These are phyloP conservation scores for Magnusiomyces clavatus DNA, from an alignment of 1,139 yeast species.

Conservation along the genomic window DNA sequence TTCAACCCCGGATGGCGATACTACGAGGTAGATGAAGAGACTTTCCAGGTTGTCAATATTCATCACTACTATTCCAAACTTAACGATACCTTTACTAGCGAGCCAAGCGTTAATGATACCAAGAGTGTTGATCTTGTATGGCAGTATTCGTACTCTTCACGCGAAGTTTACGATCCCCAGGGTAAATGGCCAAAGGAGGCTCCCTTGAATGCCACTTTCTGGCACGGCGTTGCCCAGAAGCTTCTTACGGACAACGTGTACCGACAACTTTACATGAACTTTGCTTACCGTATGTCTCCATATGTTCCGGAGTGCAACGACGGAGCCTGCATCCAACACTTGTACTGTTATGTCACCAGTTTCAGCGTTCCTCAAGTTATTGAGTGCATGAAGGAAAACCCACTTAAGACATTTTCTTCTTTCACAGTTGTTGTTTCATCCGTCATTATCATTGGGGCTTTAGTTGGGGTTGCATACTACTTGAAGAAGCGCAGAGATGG, in stretches of 20 bases:
- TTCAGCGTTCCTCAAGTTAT: constrained; percentile 14
- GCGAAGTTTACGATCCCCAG: constrained; percentile 18
- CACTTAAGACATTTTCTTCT: not conserved
- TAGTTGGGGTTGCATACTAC: not conserved
- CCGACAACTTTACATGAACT: constrained; percentile 5
- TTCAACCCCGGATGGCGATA: constrained; percentile 66
- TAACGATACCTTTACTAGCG: constrained; percentile 36
- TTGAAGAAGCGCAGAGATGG: not conserved
- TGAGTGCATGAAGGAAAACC: constrained; percentile 7
- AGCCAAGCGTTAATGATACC: constrained; percentile 6
- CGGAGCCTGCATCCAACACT: constrained; percentile 5
- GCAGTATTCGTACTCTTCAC: constrained; percentile 21
- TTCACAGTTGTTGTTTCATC: not conserved
- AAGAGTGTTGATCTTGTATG: constrained; percentile 12
- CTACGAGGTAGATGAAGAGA: constrained; percentile 55
- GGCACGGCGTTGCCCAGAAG: constrained; percentile 21
- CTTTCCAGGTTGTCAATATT: constrained; percentile 54
- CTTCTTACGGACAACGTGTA: constrained; percentile 1
- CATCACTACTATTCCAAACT: constrained; percentile 41
- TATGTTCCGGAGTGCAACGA: constrained; percentile 4
- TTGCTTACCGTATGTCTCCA: constrained; percentile 9
- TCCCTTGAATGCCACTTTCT: constrained; percentile 22
- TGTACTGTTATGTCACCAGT: constrained; percentile 13
- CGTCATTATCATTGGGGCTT: not conserved
- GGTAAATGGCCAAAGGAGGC: constrained; percentile 18